These are phyloP conservation scores for Tylopilus sp. DNA, from an alignment of 768 basidiomycete species.

Conservation along the genomic window DNA sequence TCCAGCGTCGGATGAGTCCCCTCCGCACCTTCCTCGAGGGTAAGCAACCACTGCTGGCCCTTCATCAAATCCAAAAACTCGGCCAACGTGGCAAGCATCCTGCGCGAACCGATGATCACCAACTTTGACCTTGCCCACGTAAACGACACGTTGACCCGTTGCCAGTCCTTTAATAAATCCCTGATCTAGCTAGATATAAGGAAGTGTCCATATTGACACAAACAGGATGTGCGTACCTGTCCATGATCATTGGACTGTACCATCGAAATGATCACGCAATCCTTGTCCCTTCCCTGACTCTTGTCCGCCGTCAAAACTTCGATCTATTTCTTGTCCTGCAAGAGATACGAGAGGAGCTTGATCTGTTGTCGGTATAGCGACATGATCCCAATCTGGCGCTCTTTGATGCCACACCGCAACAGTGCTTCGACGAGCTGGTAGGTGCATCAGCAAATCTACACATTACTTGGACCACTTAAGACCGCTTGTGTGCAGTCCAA, in stretches of 20 bases:
- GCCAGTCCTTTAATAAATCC: conserved; percentile 93
- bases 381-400: conserved; percentile 81
- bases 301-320: conserved; percentile 92
- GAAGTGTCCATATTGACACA: not conserved
- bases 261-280: conserved; percentile 90
- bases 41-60: conserved; percentile 64
- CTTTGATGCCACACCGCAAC: conserved; percentile 56
- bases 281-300: conserved; percentile 94
- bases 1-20: conserved; percentile 41
- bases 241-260: conserved; percentile 82
- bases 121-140: conserved; percentile 90
- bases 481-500: too few relatives aligned
- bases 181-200: conserved; percentile 58
- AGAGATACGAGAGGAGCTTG: conserved; percentile 73
- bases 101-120: conserved; percentile 84
- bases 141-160: conserved; percentile 94
- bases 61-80: conserved; percentile 82
- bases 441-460: too few relatives aligned
- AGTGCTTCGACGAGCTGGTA: conserved; percentile 68
- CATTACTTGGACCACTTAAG: too few relatives aligned
- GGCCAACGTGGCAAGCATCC: conserved; percentile 62
- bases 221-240: conserved; percentile 42
- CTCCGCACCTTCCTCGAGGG: conserved; percentile 54
- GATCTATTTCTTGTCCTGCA: conserved; percentile 53
- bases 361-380: conserved; percentile 95